These are phyloP conservation scores for Schrenkiella parvula DNA, from an alignment of 345 rosid genomes.

Conservation along the genomic window DNA sequence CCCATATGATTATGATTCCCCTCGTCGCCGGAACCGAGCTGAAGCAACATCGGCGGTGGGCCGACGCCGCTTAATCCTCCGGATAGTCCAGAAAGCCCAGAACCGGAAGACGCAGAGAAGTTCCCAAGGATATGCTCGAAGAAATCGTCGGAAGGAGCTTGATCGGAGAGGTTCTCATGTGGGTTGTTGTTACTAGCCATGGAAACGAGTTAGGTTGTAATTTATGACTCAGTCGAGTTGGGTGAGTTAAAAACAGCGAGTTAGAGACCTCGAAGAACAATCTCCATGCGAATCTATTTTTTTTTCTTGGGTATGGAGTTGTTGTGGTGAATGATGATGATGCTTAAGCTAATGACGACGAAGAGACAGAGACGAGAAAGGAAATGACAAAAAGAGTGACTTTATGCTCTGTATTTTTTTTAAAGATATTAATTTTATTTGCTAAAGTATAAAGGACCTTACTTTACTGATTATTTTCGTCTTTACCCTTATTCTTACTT, in stretches of 20 bases:
- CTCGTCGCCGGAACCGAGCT: constrained; percentile 71
- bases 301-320: not conserved
- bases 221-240: not conserved
- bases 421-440: not conserved
- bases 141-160: constrained; percentile 68
- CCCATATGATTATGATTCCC: constrained; percentile 35
- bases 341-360: constrained; percentile 35
- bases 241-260: constrained; percentile 25
- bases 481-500: constrained; percentile 15
- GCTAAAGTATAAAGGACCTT: not conserved
- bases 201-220: not conserved
- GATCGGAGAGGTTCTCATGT: constrained; percentile 17
- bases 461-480: not conserved
- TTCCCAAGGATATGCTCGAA: constrained; percentile 79
- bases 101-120: constrained; percentile 60
- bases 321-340: constrained; percentile 27
- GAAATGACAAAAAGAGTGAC: constrained; percentile 33
- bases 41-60: constrained; percentile 72
- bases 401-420: constrained; percentile 31
- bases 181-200: constrained; percentile 67
- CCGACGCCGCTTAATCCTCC: constrained; percentile 38
- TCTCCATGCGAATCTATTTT: not conserved
- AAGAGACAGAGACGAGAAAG: constrained; percentile 35
- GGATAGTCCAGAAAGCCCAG: constrained; percentile 43
- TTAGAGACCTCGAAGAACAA: constrained; percentile 15